A percentile compares a stretch with the other conserved stretches of the same genome.
Evolutionary conservation across 306 rosid species (phyloP).

Genomic region (Senna tora): DNA sequence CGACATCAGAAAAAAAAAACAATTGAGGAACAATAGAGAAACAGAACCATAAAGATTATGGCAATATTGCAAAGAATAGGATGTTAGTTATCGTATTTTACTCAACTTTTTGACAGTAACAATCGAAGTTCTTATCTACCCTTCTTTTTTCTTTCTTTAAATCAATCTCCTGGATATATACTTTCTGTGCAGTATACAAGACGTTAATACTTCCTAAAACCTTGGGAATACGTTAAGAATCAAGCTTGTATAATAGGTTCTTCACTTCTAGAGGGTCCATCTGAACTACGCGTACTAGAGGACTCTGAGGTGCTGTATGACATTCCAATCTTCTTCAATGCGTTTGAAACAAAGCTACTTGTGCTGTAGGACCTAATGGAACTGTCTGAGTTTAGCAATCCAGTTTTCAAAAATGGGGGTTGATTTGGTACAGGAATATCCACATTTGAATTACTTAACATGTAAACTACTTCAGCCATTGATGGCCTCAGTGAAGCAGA

Average conservation of each 20-base stretch:
- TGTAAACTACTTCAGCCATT: slow-evolving; percentile 57
- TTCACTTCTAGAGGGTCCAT: slow-evolving; percentile 48
- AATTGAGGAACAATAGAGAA: neutral
- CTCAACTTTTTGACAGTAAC: slow-evolving; percentile 15
- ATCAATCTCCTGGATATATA: no score
- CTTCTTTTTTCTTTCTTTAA: no score
- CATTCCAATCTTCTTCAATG: slow-evolving; percentile 51
- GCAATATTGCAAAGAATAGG: neutral
- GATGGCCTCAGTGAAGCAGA: slow-evolving; percentile 71
- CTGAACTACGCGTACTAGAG: slow-evolving; percentile 45
- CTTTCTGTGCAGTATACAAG: neutral
- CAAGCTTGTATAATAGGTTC: slow-evolving; percentile 33
- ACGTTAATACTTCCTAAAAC: slow-evolving; percentile 18
- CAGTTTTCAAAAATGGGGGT: slow-evolving; percentile 76
- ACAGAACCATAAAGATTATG: neutral
- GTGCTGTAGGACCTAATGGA: slow-evolving; percentile 53
- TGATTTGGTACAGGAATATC: slow-evolving; percentile 61
- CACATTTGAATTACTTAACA: slow-evolving; percentile 54
- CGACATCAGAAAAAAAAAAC: no score
- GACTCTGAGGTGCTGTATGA: slow-evolving; percentile 52
- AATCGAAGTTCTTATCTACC: no score
- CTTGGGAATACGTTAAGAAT: slow-evolving; percentile 19
- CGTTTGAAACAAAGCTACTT: slow-evolving; percentile 51
- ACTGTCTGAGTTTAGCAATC: slow-evolving; percentile 44
- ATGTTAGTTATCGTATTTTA: no score